phyloP scores from a whole-genome alignment of 192 early-diverging fungal species.

The Helicostylum pulchrum region DNA sequence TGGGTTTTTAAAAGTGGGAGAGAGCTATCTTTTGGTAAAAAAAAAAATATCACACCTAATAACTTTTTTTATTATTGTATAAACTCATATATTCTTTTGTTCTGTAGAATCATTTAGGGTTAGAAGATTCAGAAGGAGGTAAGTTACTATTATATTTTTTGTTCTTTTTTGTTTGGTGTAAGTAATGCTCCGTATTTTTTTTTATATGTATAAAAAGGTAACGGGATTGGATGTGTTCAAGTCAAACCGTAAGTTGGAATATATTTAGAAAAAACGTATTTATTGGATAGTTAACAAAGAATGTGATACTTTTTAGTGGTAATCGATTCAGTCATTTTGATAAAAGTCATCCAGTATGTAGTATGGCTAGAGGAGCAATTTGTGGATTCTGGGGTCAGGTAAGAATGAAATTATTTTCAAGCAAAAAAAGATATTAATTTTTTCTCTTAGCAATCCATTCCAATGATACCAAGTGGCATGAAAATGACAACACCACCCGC shows the following conservation, averaged over 20 bases:
- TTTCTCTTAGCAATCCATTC: conserved; percentile 9
- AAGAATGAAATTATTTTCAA: background rate
- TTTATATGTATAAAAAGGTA: conserved; percentile 5
- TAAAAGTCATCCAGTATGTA: conserved; percentile 10
- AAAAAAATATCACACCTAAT: background rate
- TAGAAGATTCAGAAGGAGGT: conserved; percentile 16
- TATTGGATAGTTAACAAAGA: background rate
- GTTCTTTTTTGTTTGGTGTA: background rate
- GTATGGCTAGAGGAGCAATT: conserved; percentile 6
- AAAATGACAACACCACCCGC: background rate
- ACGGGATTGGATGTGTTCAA: conserved; percentile 21
- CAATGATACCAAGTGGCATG: background rate
- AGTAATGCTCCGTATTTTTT: background rate
- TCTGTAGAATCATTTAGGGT: conserved; percentile 21
- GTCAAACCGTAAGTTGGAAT: conserved; percentile 7
- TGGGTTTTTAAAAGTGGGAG: conserved; percentile 10
- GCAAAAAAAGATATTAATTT: too few species aligned
- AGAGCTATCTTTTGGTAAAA: conserved; percentile 21
- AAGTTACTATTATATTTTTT: too few species aligned
- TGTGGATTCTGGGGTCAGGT: conserved; percentile 20
- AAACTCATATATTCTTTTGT: background rate
- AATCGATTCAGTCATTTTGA: background rate
- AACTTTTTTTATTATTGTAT: background rate
- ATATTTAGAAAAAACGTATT: background rate
- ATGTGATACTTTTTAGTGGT: background rate